A percentile compares a stretch with the other conserved stretches of the same genome.
phyloP scores from a whole-genome alignment of 1,284 basidiomycete species.

The Sanguinoderma infundibulare region DNA sequence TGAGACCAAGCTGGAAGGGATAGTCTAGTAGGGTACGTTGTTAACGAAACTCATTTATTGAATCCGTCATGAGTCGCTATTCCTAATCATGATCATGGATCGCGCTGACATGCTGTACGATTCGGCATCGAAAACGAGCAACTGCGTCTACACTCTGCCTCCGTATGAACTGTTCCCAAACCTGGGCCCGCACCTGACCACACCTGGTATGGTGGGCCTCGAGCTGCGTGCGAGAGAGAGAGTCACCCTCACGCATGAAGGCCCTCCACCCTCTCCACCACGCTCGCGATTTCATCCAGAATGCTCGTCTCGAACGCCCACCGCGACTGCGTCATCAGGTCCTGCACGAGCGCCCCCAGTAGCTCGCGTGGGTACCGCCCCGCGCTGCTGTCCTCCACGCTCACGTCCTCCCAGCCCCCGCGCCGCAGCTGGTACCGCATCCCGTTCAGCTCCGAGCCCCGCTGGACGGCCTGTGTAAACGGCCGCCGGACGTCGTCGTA shows the following conservation, averaged over 20 bases:
- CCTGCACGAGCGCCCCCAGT: background rate
- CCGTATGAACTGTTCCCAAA: too few relatives aligned
- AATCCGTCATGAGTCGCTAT: too few relatives aligned
- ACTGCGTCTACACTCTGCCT: too few relatives aligned
- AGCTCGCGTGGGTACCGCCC: constrained; percentile 1
- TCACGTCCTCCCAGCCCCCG: background rate
- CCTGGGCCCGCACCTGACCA: too few relatives aligned
- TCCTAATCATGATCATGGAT: too few relatives aligned
- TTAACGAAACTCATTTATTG: too few relatives aligned
- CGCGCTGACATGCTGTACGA: too few relatives aligned
- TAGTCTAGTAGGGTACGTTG: background rate
- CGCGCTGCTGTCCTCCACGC: constrained; percentile 6
- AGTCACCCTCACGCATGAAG: background rate
- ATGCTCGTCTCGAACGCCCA: constrained; percentile 10
- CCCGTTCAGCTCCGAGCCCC: constrained; percentile 3
- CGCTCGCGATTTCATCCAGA: constrained; percentile 8
- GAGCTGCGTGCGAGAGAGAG: too few relatives aligned
- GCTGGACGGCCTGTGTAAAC: constrained; percentile 15
- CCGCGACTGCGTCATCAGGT: background rate
- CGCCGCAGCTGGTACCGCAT: background rate
- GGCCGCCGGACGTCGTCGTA: constrained; percentile 19
- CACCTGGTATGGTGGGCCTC: too few relatives aligned
- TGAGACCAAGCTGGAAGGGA: background rate
- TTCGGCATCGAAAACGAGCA: too few relatives aligned
- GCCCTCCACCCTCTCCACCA: background rate